Evolutionary conservation across 176 grass and related monocot genomes (phyloP).

Genomic region (Oryza longistaminata): DNA sequence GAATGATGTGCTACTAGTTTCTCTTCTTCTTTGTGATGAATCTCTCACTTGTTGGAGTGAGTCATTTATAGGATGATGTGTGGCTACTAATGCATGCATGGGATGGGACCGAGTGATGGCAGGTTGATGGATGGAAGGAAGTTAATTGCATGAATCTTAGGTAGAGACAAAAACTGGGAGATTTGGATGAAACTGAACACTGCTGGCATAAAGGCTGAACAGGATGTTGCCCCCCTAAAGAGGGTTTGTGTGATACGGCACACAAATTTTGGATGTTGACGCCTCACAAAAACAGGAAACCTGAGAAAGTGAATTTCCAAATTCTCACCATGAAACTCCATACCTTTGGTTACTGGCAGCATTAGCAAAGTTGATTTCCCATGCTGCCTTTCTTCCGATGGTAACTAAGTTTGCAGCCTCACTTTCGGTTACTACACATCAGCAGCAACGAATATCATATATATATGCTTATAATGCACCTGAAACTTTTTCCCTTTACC

Average conservation of each 20-base stretch:
- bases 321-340: neutral
- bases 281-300: neutral
- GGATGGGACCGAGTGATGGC: neutral
- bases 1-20: neutral
- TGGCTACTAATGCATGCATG: neutral
- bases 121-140: slow-evolving; percentile 3
- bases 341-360: neutral
- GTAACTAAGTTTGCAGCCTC: neutral
- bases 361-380: neutral
- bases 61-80: slow-evolving; percentile 12
- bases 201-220: neutral
- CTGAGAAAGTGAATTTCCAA: neutral
- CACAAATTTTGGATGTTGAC: neutral
- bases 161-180: neutral
- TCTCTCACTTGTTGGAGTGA: neutral
- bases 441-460: slow-evolving; percentile 27
- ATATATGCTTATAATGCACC: neutral
- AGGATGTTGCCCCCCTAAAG: neutral
- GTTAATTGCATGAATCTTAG: neutral
- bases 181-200: neutral
- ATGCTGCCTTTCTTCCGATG: neutral
- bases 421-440: slow-evolving; percentile 10
- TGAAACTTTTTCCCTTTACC: neutral
- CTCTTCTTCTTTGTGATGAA: neutral
- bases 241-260: neutral